Conservation (phyloP, 2,329 filamentous ascomycete species). For the Fusarium sp. region DNA sequence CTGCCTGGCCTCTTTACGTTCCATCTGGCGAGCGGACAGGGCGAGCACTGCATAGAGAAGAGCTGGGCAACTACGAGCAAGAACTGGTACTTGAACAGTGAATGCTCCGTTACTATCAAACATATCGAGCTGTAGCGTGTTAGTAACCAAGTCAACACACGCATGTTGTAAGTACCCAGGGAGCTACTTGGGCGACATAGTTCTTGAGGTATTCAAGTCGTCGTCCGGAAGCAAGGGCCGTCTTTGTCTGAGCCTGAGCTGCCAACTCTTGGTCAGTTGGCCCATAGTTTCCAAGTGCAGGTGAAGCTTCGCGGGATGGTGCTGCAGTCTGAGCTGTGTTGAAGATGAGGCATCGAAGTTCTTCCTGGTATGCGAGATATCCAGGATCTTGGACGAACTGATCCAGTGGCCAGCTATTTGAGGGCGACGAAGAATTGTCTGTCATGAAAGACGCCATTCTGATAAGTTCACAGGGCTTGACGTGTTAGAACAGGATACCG, state of each 20-base stretch:
- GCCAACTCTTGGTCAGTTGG: conserved; percentile 31
- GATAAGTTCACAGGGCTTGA: background rate
- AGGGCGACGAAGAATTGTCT: conserved; percentile 40
- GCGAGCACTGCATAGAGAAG: conserved; percentile 63
- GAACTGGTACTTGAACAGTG: conserved; percentile 59
- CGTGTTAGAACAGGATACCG: background rate
- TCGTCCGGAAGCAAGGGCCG: conserved; percentile 45
- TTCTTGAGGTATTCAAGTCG: conserved; percentile 56
- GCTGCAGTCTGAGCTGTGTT: conserved; percentile 55
- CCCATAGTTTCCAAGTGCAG: conserved; percentile 36
- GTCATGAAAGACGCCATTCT: conserved; percentile 23
- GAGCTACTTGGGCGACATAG: conserved; percentile 63
- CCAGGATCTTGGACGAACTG: conserved; percentile 52
- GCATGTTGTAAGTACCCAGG: conserved; percentile 51
- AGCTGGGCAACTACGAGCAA: conserved; percentile 57
- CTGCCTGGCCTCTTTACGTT: conserved; percentile 56
- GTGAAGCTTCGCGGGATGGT: conserved; percentile 52
- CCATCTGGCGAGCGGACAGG: conserved; percentile 63
- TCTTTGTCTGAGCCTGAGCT: conserved; percentile 36
- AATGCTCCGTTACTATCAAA: conserved; percentile 64
- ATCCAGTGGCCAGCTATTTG: conserved; percentile 46
- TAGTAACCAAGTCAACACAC: background rate
- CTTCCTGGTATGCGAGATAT: conserved; percentile 57
- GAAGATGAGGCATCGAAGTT: conserved; percentile 57
- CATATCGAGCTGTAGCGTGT: conserved; percentile 59